Percentiles rank a stretch among this genome's conserved stretches.
phyloP scores from a whole-genome alignment of 208 protist species.

The Herpetomonas samuelpessoai region DNA sequence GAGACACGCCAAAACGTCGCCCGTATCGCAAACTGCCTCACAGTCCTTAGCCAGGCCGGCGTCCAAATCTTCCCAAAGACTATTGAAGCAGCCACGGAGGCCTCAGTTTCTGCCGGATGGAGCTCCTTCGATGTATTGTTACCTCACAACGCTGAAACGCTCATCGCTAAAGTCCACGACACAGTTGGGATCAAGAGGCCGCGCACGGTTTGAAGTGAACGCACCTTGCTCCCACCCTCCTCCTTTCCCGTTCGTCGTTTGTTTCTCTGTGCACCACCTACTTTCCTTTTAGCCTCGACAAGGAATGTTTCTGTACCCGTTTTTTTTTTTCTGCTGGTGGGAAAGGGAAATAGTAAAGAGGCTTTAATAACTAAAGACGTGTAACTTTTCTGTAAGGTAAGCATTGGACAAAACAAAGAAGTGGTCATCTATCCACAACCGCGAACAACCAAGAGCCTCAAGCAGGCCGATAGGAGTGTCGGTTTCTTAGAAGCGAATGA shows the following conservation, averaged over 20 bases:
- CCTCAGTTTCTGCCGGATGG: constrained; percentile 45
- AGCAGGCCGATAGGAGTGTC: too few relatives aligned
- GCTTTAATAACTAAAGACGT: too few relatives aligned
- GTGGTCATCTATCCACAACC: too few relatives aligned
- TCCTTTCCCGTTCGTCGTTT: too few relatives aligned
- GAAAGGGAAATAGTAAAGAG: too few relatives aligned
- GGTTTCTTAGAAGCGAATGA: too few relatives aligned
- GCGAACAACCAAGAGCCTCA: too few relatives aligned
- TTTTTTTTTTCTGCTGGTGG: too few relatives aligned
- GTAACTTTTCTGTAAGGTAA: neutral
- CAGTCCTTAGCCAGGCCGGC: constrained; percentile 31
- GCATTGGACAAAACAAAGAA: neutral
- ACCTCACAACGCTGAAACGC: constrained; percentile 24
- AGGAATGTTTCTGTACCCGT: too few relatives aligned
- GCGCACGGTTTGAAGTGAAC: neutral
- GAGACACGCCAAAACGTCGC: constrained; percentile 44
- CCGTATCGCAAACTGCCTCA: constrained; percentile 78
- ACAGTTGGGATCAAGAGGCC: constrained; percentile 21
- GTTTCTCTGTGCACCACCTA: too few relatives aligned
- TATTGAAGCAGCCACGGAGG: constrained; percentile 49
- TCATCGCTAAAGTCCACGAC: constrained; percentile 19
- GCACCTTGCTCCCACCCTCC: too few relatives aligned
- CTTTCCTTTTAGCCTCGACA: too few relatives aligned
- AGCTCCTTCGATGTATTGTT: constrained; percentile 58
- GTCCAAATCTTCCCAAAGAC: constrained; percentile 58